These are phyloP conservation scores for Aegilops sharonensis DNA, from an alignment of 176 grass and related monocot species.

Conservation along the genomic window DNA sequence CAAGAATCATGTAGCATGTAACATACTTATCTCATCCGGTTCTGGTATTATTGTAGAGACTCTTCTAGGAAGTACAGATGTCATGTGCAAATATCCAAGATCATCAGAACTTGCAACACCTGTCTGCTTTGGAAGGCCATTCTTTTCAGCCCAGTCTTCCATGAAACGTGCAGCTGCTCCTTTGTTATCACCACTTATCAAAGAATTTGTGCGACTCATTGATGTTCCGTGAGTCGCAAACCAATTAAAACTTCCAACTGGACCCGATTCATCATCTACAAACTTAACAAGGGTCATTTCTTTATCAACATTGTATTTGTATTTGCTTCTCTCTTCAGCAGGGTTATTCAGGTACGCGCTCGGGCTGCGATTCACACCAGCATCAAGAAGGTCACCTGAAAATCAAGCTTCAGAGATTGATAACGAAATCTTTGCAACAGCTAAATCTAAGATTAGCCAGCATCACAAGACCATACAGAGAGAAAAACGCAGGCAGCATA, in stretches of 20 bases:
- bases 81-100: slow-evolving; percentile 31
- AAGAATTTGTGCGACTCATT: slow-evolving; percentile 93
- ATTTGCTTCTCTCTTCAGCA: slow-evolving; percentile 59
- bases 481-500: neutral
- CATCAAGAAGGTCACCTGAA: slow-evolving; percentile 83
- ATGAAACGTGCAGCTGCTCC: slow-evolving; percentile 95
- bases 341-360: slow-evolving; percentile 95
- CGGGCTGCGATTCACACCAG: slow-evolving; percentile 90
- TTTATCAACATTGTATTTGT: slow-evolving; percentile 84
- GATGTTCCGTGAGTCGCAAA: slow-evolving; percentile 98
- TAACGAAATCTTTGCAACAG: slow-evolving; percentile 1
- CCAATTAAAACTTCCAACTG: slow-evolving; percentile 95
- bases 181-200: slow-evolving; percentile 98
- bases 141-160: slow-evolving; percentile 88
- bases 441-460: slow-evolving; percentile 6
- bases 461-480: neutral
- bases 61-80: slow-evolving; percentile 51
- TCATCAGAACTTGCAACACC: slow-evolving; percentile 18
- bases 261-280: slow-evolving; percentile 71
- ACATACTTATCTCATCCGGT: slow-evolving; percentile 74
- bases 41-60: slow-evolving; percentile 85
- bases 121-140: slow-evolving; percentile 48
- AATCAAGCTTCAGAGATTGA: slow-evolving; percentile 16
- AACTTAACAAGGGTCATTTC: slow-evolving; percentile 95
- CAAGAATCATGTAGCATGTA: slow-evolving; percentile 4